These are phyloP conservation scores for Backusella tuberculispora DNA, from an alignment of 192 early-diverging fungal species.

Conservation along the genomic window DNA sequence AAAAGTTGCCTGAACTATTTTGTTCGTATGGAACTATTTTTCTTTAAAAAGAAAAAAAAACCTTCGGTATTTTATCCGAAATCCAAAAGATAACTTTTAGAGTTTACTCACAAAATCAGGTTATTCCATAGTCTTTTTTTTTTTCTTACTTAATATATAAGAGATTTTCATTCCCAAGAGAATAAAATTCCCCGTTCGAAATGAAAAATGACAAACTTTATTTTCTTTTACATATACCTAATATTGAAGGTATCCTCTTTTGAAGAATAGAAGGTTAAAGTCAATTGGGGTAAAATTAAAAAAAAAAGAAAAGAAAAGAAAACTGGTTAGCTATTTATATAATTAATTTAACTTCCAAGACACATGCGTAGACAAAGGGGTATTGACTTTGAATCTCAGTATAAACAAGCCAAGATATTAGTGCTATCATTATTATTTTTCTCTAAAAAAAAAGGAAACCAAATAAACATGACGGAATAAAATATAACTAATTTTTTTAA, in stretches of 20 bases:
- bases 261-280: background rate
- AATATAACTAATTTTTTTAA: no score
- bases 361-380: background rate
- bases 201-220: background rate
- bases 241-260: background rate
- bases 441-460: no score
- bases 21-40: background rate
- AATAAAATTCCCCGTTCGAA: background rate
- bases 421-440: no score
- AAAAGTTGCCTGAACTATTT: background rate
- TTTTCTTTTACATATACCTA: background rate
- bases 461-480: no score
- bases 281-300: background rate
- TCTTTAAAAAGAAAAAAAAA: background rate
- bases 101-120: background rate
- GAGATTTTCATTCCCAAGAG: background rate
- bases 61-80: background rate
- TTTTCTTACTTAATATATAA: background rate
- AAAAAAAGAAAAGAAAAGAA: background rate
- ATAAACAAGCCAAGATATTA: no score
- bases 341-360: background rate
- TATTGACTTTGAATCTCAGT: no score
- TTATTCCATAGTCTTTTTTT: background rate
- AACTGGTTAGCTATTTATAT: background rate
- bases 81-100: background rate